A percentile compares a stretch with the other conserved stretches of the same genome.
phyloP scores from a whole-genome alignment of 2,329 filamentous ascomycete species.

The Aspergillus awamori region DNA sequence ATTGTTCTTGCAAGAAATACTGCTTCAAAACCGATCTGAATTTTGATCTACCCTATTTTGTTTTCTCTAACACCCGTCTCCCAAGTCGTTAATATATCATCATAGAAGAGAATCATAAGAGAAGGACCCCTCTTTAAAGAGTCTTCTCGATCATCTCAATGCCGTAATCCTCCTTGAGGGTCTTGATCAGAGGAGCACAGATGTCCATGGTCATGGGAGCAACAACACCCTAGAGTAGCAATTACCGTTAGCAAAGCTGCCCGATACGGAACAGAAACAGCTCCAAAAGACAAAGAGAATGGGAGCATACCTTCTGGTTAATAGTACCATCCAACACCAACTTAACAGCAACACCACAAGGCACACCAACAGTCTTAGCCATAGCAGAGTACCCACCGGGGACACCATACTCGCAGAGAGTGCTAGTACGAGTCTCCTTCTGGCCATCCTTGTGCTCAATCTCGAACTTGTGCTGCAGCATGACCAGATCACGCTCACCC shows the following conservation, averaged over 20 bases:
- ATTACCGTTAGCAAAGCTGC: not conserved
- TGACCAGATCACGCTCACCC: slow-evolving; percentile 81
- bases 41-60: not conserved
- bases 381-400: slow-evolving; percentile 79
- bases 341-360: slow-evolving; percentile 74
- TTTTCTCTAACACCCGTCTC: not conserved
- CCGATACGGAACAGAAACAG: too few species aligned
- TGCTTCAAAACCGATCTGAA: not conserved
- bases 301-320: slow-evolving; percentile 55
- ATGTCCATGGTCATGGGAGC: slow-evolving; percentile 75
- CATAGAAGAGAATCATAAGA: not conserved
- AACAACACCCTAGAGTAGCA: slow-evolving; percentile 60
- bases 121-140: slow-evolving; percentile 30
- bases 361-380: slow-evolving; percentile 79
- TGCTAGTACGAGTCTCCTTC: slow-evolving; percentile 76
- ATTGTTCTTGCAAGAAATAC: not conserved
- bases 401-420: slow-evolving; percentile 79
- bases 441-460: slow-evolving; percentile 80
- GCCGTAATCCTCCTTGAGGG: slow-evolving; percentile 73
- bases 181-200: slow-evolving; percentile 73
- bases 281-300: too few species aligned
- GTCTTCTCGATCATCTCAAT: slow-evolving; percentile 73
- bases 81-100: slow-evolving; percentile 6
- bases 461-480: slow-evolving; percentile 67
- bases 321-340: slow-evolving; percentile 76